Conservation (phyloP, 768 basidiomycete species). For the Leccinellum rugosiceps region DNA sequence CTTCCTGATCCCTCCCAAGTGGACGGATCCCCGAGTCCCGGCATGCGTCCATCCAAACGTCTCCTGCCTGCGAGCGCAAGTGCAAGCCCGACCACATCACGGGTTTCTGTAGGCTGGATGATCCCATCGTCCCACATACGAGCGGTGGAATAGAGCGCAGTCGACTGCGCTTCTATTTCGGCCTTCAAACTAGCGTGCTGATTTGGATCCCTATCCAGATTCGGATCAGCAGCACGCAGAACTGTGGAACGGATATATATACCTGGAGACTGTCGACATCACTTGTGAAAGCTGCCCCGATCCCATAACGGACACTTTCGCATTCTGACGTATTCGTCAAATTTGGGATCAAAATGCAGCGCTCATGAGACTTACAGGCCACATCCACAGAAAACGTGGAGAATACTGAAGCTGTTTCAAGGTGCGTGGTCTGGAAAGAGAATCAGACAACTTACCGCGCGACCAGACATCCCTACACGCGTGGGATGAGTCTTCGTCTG, state of each 20-base stretch:
- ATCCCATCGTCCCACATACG: conserved; percentile 95
- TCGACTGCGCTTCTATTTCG: conserved; percentile 88
- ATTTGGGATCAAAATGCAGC: conserved; percentile 3
- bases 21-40: background rate
- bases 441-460: conserved; percentile 61
- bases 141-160: conserved; percentile 83
- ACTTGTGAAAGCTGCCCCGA: conserved; percentile 90
- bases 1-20: conserved; percentile 71
- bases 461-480: conserved; percentile 79
- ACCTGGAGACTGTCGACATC: conserved; percentile 88
- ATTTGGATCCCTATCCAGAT: conserved; percentile 59
- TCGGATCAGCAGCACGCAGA: background rate
- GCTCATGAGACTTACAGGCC: conserved; percentile 65
- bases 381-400: conserved; percentile 96
- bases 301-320: conserved; percentile 95
- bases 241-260: conserved; percentile 33
- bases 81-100: conserved; percentile 85
- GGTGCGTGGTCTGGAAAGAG: conserved; percentile 1
- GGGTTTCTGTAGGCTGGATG: conserved; percentile 84
- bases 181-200: conserved; percentile 72
- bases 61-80: conserved; percentile 70
- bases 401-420: conserved; percentile 58
- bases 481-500: conserved; percentile 12
- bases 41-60: conserved; percentile 17
- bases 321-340: conserved; percentile 51